These are phyloP conservation scores for Coniferiporia sulphurascens DNA, from an alignment of 1,284 basidiomycete species.

Conservation along the genomic window DNA sequence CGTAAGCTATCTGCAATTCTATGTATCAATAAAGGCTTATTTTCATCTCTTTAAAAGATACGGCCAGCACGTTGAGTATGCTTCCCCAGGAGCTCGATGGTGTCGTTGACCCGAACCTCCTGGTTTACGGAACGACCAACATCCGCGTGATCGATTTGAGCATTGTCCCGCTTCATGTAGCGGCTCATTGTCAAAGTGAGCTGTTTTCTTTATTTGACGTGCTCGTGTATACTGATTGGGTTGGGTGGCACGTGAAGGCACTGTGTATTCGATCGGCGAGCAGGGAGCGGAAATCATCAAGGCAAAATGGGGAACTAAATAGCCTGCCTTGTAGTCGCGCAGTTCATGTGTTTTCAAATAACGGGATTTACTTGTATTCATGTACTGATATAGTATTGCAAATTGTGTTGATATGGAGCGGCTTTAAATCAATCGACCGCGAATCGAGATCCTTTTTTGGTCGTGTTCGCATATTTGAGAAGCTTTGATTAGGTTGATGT, in stretches of 20 bases:
- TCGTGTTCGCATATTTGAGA: too few species aligned
- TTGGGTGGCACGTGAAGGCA: slow-evolving; percentile 13
- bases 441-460: too few species aligned
- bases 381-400: too few species aligned
- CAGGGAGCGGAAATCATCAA: slow-evolving; percentile 1
- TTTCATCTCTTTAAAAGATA: slow-evolving; percentile 20
- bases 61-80: slow-evolving; percentile 35
- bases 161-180: slow-evolving; percentile 24
- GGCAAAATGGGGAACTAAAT: too few species aligned
- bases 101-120: slow-evolving; percentile 32
- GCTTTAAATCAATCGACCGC: too few species aligned
- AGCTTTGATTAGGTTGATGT: too few species aligned
- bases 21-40: background rate
- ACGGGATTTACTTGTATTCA: too few species aligned
- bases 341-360: too few species aligned
- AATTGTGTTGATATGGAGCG: too few species aligned
- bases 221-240: background rate
- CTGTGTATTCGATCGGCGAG: slow-evolving; percentile 21
- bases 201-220: background rate
- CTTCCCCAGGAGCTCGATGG: slow-evolving; percentile 35
- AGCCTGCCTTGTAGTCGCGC: too few species aligned
- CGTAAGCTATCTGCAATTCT: slow-evolving; percentile 10
- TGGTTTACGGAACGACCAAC: slow-evolving; percentile 31
- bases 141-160: slow-evolving; percentile 29
- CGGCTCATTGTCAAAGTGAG: slow-evolving; percentile 21